Evolutionary conservation across 2,329 filamentous ascomycete species (phyloP).

Genomic region (Ceratocystis alfenasii): DNA sequence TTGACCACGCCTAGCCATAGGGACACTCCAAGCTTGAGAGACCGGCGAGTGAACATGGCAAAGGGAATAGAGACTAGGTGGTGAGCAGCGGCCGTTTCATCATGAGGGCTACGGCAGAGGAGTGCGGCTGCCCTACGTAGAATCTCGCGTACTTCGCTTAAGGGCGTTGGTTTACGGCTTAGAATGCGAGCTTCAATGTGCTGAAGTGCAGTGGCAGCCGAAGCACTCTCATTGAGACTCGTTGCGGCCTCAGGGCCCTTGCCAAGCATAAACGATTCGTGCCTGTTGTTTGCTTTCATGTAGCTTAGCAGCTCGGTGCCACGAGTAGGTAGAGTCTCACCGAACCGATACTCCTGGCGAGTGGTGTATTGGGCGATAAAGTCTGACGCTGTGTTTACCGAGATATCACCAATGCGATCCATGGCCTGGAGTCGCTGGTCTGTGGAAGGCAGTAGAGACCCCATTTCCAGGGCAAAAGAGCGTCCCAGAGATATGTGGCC

Average conservation of each 20-base stretch:
- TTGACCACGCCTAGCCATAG: slow-evolving; percentile 96
- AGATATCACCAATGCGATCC: slow-evolving; percentile 58
- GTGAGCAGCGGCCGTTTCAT: slow-evolving; percentile 68
- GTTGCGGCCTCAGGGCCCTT: slow-evolving; percentile 30
- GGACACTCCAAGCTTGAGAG: slow-evolving; percentile 88
- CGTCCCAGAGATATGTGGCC: slow-evolving; percentile 85
- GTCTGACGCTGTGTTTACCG: slow-evolving; percentile 85
- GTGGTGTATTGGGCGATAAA: slow-evolving; percentile 96
- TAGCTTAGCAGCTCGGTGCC: slow-evolving; percentile 50
- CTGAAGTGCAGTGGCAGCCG: slow-evolving; percentile 53
- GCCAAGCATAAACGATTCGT: slow-evolving; percentile 41
- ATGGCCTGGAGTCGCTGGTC: slow-evolving; percentile 79
- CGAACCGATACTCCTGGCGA: slow-evolving; percentile 86
- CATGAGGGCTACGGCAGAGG: slow-evolving; percentile 63
- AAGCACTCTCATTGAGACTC: slow-evolving; percentile 37
- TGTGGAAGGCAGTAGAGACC: slow-evolving; percentile 69
- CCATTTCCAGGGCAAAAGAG: slow-evolving; percentile 89
- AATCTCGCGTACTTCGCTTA: slow-evolving; percentile 66
- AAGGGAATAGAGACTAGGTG: slow-evolving; percentile 90
- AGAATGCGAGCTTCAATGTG: slow-evolving; percentile 61
- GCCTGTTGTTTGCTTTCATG: slow-evolving; percentile 41
- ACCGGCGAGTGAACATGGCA: slow-evolving; percentile 82
- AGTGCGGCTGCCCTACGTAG: slow-evolving; percentile 75
- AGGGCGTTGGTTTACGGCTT: slow-evolving; percentile 55
- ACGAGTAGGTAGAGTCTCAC: slow-evolving; percentile 60